A percentile compares a stretch with the other conserved stretches of the same genome.
Evolutionary conservation across 805 yeast genomes (phyloP).

Genomic region (Pichia californica): DNA sequence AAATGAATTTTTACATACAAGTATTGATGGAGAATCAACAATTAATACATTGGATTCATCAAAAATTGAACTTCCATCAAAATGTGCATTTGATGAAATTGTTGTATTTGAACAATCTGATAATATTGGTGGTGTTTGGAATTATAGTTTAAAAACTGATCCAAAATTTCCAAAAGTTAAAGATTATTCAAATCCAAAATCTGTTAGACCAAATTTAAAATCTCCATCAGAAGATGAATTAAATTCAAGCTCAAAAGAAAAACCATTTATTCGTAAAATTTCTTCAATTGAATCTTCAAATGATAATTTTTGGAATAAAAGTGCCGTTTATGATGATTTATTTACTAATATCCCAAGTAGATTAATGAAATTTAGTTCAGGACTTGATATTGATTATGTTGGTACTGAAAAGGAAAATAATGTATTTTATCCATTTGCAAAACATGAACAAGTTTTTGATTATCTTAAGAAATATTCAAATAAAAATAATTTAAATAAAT

Average conservation of each 20-base stretch:
- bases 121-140: slow-evolving; percentile 37
- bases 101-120: slow-evolving; percentile 36
- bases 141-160: slow-evolving; percentile 11
- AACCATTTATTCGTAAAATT: not conserved
- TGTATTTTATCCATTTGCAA: slow-evolving; percentile 17
- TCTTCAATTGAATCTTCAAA: not conserved
- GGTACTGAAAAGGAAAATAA: not conserved
- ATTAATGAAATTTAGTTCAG: slow-evolving; percentile 33
- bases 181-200: slow-evolving; percentile 11
- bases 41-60: slow-evolving; percentile 2
- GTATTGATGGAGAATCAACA: slow-evolving; percentile 23
- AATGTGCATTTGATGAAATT: slow-evolving; percentile 29
- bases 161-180: slow-evolving; percentile 2
- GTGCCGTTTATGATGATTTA: slow-evolving; percentile 26
- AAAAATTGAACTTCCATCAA: slow-evolving; percentile 3
- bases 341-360: slow-evolving; percentile 36
- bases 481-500: slow-evolving; percentile 21
- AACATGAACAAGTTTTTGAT: slow-evolving; percentile 13
- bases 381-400: slow-evolving; percentile 15
- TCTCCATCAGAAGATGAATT: slow-evolving; percentile 1
- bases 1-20: slow-evolving; percentile 27
- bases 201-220: slow-evolving; percentile 7
- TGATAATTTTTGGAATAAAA: slow-evolving; percentile 13
- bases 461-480: slow-evolving; percentile 19
- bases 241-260: not conserved